These are phyloP conservation scores for Arthrobotrys sphaeroides DNA, from an alignment of 2,329 filamentous ascomycete genomes.

Conservation along the genomic window DNA sequence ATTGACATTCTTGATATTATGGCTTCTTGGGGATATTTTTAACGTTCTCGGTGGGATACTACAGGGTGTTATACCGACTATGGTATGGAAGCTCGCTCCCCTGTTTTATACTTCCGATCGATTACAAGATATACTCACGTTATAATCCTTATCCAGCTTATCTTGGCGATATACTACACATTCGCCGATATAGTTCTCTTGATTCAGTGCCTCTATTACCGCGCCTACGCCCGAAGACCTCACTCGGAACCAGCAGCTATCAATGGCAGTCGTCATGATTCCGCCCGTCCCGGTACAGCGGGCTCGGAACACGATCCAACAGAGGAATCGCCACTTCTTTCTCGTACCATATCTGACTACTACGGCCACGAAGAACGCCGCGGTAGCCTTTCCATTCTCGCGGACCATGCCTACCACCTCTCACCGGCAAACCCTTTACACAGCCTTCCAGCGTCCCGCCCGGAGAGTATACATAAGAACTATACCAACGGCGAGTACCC, in stretches of 20 bases:
- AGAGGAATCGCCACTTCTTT: slow-evolving; percentile 68
- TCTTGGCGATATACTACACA: slow-evolving; percentile 93
- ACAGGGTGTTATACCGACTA: slow-evolving; percentile 91
- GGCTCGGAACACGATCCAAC: slow-evolving; percentile 55
- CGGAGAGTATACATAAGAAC: slow-evolving; percentile 56
- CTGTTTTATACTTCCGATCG: background rate
- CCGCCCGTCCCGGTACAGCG: slow-evolving; percentile 59
- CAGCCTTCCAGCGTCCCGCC: slow-evolving; percentile 63
- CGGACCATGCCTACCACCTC: slow-evolving; percentile 72
- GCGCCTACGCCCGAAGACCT: slow-evolving; percentile 64
- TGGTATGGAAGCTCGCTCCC: slow-evolving; percentile 67
- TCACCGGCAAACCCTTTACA: slow-evolving; percentile 85
- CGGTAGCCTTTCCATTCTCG: slow-evolving; percentile 69
- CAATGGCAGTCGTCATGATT: slow-evolving; percentile 48
- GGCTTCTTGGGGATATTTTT: slow-evolving; percentile 93
- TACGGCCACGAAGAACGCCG: slow-evolving; percentile 66
- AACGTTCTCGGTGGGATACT: slow-evolving; percentile 93
- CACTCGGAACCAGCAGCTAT: slow-evolving; percentile 56
- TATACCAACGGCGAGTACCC: slow-evolving; percentile 54
- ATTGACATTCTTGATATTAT: slow-evolving; percentile 89
- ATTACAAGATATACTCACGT: background rate
- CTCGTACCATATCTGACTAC: slow-evolving; percentile 59
- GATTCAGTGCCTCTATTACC: slow-evolving; percentile 93
- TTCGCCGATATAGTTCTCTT: slow-evolving; percentile 89
- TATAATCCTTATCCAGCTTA: slow-evolving; percentile 68